phyloP scores from a whole-genome alignment of 257 asterid genomes.

The Vinca minor region DNA sequence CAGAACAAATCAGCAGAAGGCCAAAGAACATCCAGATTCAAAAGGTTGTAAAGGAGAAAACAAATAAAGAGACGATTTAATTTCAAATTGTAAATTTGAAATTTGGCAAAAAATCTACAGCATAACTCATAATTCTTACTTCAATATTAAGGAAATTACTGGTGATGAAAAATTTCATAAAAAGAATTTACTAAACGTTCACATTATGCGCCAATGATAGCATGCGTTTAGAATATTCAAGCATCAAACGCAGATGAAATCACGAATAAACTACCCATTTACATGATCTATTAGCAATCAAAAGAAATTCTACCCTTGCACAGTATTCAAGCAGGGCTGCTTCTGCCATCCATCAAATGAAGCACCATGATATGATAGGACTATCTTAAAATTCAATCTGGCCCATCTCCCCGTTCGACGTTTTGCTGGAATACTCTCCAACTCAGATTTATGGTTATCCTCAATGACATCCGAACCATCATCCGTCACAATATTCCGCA shows the following conservation, averaged over 20 bases:
- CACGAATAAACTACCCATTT: not conserved
- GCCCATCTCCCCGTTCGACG: slow-evolving; percentile 76
- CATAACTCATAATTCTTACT: not conserved
- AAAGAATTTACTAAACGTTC: too few relatives aligned
- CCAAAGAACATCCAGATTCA: too few relatives aligned
- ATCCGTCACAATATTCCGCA: slow-evolving; percentile 27
- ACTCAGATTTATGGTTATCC: slow-evolving; percentile 33
- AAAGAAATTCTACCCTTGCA: slow-evolving; percentile 57
- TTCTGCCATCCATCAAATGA: slow-evolving; percentile 99
- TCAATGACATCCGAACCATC: slow-evolving; percentile 37
- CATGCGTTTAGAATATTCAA: too few relatives aligned
- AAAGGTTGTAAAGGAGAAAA: not conserved
- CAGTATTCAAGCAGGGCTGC: slow-evolving; percentile 80
- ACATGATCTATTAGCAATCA: slow-evolving; percentile 1
- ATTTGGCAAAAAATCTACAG: not conserved
- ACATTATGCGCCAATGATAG: too few relatives aligned
- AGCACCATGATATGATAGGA: slow-evolving; percentile 73
- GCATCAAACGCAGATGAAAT: not conserved
- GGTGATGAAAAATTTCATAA: too few relatives aligned
- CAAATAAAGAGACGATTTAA: not conserved
- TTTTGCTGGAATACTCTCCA: slow-evolving; percentile 29
- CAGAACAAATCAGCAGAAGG: too few relatives aligned
- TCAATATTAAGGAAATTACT: not conserved
- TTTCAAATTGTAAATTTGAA: not conserved
- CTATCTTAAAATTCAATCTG: slow-evolving; percentile 67